A percentile compares a stretch with the other conserved stretches of the same genome.
Evolutionary conservation across 2,329 filamentous ascomycete genomes (phyloP).

Genomic region (Cryphonectria carpinicola): DNA sequence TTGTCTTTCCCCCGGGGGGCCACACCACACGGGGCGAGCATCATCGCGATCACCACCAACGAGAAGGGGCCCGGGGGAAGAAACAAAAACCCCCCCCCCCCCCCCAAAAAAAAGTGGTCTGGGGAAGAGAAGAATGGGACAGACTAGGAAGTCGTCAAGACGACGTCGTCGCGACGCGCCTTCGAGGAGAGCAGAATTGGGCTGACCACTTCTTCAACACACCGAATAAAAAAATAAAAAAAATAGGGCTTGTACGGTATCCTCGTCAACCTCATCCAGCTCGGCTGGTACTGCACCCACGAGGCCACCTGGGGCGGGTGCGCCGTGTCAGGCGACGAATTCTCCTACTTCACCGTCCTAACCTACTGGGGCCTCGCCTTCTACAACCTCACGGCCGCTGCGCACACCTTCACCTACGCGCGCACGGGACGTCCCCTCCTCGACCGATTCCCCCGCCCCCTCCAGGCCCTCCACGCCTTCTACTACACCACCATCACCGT

Average conservation of each 20-base stretch:
- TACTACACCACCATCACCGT: slow-evolving; percentile 66
- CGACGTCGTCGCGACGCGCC: not conserved
- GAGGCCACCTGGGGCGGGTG: slow-evolving; percentile 45
- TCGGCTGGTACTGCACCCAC: slow-evolving; percentile 67
- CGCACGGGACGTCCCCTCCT: slow-evolving; percentile 57
- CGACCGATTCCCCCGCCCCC: slow-evolving; percentile 60
- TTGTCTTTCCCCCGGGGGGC: no score
- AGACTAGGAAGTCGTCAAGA: not conserved
- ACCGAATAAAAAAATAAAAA: no score
- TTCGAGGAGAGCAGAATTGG: not conserved
- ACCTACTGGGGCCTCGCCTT: slow-evolving; percentile 81
- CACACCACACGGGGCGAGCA: no score
- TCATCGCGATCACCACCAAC: no score
- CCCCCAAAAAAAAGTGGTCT: no score
- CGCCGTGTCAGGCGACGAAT: slow-evolving; percentile 55
- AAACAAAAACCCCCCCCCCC: no score
- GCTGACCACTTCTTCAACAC: not conserved
- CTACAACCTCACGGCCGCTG: slow-evolving; percentile 70
- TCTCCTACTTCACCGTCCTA: slow-evolving; percentile 82
- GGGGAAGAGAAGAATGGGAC: no score
- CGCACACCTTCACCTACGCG: slow-evolving; percentile 73
- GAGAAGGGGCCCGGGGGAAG: no score
- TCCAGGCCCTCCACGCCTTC: slow-evolving; percentile 68
- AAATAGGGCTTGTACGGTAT: slow-evolving; percentile 68
- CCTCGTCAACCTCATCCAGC: slow-evolving; percentile 68